Evolutionary conservation across 2,329 filamentous ascomycete species (phyloP).

Genomic region (Paraconiothyrium brasiliense): DNA sequence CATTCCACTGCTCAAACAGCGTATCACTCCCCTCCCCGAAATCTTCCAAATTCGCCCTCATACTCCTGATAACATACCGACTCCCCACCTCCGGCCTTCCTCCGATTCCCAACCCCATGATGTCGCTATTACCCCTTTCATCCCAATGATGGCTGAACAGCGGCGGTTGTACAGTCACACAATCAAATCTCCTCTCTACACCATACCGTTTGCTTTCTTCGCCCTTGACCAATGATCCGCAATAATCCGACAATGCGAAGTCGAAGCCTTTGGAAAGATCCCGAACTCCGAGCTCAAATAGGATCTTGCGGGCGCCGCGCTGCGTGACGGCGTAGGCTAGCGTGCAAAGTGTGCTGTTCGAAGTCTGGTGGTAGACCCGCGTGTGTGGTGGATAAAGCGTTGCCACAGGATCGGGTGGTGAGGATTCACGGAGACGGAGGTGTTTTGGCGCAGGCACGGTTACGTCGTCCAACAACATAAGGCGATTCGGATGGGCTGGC

Average conservation of each 20-base stretch:
- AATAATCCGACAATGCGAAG: conserved; percentile 34
- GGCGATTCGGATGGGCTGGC: conserved; percentile 26
- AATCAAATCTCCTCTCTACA: conserved; percentile 28
- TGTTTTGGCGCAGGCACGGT: conserved; percentile 32
- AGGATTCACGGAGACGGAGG: conserved; percentile 30
- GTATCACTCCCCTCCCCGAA: conserved; percentile 27
- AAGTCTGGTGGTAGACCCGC: conserved; percentile 29
- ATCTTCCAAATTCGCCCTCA: conserved; percentile 33
- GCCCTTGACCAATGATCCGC: conserved; percentile 26
- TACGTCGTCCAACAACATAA: conserved; percentile 27
- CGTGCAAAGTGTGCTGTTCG: conserved; percentile 33
- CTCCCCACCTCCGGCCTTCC: conserved; percentile 25
- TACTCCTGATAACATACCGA: conserved; percentile 35
- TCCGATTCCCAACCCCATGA: conserved; percentile 30
- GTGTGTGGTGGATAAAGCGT: conserved; percentile 33
- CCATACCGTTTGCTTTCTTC: background rate
- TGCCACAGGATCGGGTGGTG: conserved; percentile 29
- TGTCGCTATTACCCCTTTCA: conserved; percentile 31
- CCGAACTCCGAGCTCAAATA: conserved; percentile 39
- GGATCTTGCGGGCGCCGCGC: conserved; percentile 35
- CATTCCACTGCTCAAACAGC: conserved; percentile 29
- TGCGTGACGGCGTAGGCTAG: conserved; percentile 41
- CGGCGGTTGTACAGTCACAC: conserved; percentile 38
- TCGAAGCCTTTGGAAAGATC: conserved; percentile 38
- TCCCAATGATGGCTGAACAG: conserved; percentile 33